Evolutionary conservation across 371 early-diverging fungal species (phyloP), one percentile per base, ranked within the genome.

Genomic region (Dichotomocladium elegans): DNA sequence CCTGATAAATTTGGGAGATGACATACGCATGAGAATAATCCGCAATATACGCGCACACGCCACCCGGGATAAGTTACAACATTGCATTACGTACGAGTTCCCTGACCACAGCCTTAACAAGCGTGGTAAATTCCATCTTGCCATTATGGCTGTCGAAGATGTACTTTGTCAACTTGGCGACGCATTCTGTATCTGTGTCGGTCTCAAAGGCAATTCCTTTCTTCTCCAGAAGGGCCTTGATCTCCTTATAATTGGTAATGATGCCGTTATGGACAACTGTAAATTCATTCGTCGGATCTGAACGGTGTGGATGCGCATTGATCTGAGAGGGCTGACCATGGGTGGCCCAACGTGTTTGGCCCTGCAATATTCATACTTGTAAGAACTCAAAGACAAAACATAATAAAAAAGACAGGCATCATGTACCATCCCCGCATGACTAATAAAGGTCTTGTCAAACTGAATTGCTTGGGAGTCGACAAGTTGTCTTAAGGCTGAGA

Each of bases 301-400:
- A 93, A 52, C 94, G 88, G 71, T 97, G 94, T 27, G 99, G 99
- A 72, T 99, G 99, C 17, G 90, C 89, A 83, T 99, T 99, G 51
- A 80, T 65, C 30, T 86, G 84, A 40, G 90, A 89, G 24, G 98
- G 97, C 64, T 90, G 88, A 33, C 99, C 99, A 81, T 99, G 99
- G 19, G 99, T 98, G 14, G 99, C 98, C 99, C 99, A 99, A 65
- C 99, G 89, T 42, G 99, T 98, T 70, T 99, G 99, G 48, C 98
- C 95, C 66, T 58, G 33, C 15, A 35, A 26, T 5, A 19, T 11
- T 21, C 37, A 15, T 37, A 1, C n/a, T 35, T 17, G 35, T 11
- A 43, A n/a, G n/a, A n/a, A n/a, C n/a, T 43, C 43, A 43, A 12
- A 8, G 14, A 5, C 24, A 12, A 22, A 21, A 1, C 43, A 42